phyloP scores from a whole-genome alignment of 352 stramenopile species.

The Pythium aphanidermatum region DNA sequence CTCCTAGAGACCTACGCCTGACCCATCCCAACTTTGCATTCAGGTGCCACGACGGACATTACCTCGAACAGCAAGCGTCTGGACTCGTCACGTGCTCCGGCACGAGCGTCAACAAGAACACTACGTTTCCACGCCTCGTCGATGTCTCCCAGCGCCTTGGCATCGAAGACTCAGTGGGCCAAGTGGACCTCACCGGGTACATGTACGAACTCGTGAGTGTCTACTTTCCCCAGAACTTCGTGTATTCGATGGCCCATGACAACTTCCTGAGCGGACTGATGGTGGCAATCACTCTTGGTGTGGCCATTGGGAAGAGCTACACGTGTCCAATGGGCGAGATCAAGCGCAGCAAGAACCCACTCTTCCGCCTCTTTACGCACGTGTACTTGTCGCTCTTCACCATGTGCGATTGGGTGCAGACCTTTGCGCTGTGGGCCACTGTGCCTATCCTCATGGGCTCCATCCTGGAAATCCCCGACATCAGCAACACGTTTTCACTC shows the following conservation, averaged over 20 bases:
- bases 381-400: constrained; percentile 50
- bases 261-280: constrained; percentile 41
- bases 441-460: constrained; percentile 42
- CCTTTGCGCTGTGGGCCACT: constrained; percentile 35
- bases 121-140: constrained; percentile 53
- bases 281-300: constrained; percentile 38
- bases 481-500: constrained; percentile 27
- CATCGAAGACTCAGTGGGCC: constrained; percentile 33
- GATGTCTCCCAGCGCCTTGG: constrained; percentile 33
- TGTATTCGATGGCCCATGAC: constrained; percentile 31
- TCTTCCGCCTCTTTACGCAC: constrained; percentile 54
- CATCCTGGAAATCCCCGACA: constrained; percentile 29
- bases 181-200: constrained; percentile 37
- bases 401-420: constrained; percentile 57
- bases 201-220: constrained; percentile 30
- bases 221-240: constrained; percentile 50
- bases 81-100: constrained; percentile 28
- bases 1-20: constrained; percentile 18
- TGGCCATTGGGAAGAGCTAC: constrained; percentile 44
- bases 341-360: constrained; percentile 40
- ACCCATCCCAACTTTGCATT: constrained; percentile 44
- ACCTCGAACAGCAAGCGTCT: constrained; percentile 26
- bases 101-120: constrained; percentile 21
- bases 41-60: constrained; percentile 46
- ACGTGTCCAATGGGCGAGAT: constrained; percentile 12